Percentiles rank a stretch among this genome's conserved stretches.
These are phyloP conservation scores for Leccinum pachyderme DNA, from an alignment of 1,284 basidiomycete genomes.

Conservation along the genomic window DNA sequence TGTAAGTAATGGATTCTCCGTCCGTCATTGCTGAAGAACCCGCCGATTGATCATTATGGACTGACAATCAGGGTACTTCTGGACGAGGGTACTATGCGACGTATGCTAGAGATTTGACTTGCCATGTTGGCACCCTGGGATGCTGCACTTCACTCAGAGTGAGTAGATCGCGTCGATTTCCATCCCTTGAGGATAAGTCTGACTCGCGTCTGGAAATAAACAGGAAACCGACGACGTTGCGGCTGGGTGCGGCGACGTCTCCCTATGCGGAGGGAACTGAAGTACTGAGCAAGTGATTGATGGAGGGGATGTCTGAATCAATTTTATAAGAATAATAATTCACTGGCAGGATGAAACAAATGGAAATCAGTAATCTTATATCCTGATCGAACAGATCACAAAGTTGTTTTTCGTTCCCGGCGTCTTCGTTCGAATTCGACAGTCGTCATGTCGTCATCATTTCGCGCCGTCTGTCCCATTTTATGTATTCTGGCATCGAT, in stretches of 20 bases:
- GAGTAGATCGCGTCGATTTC: not conserved
- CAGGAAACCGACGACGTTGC: not conserved
- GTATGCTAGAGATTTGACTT: not conserved
- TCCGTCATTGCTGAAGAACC: not conserved
- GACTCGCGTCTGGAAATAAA: not conserved
- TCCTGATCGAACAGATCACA: too few species aligned
- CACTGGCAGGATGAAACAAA: not conserved
- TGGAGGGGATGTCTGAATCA: not conserved
- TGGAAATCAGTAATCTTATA: not conserved
- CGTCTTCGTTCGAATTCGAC: too few species aligned
- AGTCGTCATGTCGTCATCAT: too few species aligned
- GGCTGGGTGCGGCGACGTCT: not conserved
- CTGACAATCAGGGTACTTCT: not conserved
- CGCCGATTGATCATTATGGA: not conserved
- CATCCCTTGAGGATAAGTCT: not conserved
- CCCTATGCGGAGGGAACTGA: not conserved
- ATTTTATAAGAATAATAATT: too few species aligned
- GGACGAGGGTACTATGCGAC: not conserved
- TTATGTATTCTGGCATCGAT: too few species aligned
- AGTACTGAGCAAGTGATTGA: not conserved
- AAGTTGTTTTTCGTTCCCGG: not conserved
- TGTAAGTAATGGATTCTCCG: not conserved
- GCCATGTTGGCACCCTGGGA: not conserved
- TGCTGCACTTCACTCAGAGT: not conserved
- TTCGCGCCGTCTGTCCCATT: too few species aligned